Conservation (phyloP, 1,139 yeast species). For the Saccharomyces pastorianus region DNA sequence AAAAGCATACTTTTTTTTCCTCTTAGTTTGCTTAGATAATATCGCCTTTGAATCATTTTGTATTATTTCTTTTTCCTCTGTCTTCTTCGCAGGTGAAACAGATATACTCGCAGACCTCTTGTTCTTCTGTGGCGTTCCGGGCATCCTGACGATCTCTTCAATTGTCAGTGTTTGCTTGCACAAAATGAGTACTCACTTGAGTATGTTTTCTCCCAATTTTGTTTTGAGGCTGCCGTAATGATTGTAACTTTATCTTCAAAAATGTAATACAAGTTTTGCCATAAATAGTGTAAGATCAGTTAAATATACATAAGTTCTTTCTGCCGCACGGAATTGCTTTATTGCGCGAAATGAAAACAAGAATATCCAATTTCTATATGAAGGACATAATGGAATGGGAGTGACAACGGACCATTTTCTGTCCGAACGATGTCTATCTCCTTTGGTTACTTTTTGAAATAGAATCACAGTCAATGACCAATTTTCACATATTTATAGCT, state of each 20-base stretch:
- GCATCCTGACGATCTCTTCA: conserved; percentile 8
- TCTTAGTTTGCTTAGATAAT: conserved; percentile 6
- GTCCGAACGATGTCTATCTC: background rate
- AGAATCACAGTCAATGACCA: background rate
- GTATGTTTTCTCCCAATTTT: background rate
- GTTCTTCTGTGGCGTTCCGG: conserved; percentile 18
- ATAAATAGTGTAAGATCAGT: background rate
- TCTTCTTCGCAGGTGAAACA: conserved; percentile 13
- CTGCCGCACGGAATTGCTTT: background rate
- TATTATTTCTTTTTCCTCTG: conserved; percentile 5
- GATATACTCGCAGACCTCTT: conserved; percentile 13
- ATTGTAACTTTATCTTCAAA: background rate
- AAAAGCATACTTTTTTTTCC: conserved; percentile 22
- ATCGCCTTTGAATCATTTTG: conserved; percentile 6
- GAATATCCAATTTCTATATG: background rate
- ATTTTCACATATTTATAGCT: background rate
- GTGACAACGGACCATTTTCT: background rate
- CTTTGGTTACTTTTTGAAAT: background rate
- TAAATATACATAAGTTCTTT: background rate
- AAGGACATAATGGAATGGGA: background rate
- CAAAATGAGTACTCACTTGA: background rate
- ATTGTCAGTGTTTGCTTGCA: background rate
- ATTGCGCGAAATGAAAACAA: background rate
- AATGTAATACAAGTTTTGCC: background rate
- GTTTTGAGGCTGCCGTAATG: background rate